Evolutionary conservation across 2,329 filamentous ascomycete species (phyloP), one percentile per base, ranked within the genome.

Genomic region (Volutella citrinella): DNA sequence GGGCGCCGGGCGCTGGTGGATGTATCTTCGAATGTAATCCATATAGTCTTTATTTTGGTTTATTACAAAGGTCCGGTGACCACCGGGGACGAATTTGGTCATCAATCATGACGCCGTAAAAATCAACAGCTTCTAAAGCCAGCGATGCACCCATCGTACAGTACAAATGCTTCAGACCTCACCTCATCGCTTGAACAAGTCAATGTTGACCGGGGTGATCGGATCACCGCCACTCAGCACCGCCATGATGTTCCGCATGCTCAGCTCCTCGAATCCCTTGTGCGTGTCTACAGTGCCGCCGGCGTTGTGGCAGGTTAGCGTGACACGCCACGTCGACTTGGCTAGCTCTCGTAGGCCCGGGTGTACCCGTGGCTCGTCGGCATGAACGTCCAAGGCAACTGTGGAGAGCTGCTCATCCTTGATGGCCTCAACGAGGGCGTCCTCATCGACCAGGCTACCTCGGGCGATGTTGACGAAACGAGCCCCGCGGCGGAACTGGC

Each of bases 251-350:
- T 85, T 86, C 49, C 76, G 65, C 71, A 86, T 83, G 20, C 74
- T 76, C 54, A 84, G 51, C 55, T 76, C 70, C 63, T 85, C 81
- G 45, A 84, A 83, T 5, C 76, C 78, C n/a, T 73, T 55, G 48
- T 80, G 78, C 41, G 80, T 80, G 55, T 83, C 78, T 11, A 83
- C 67, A 21, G 79, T 82, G 5, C 79, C 78, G 0, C 80, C 80
- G 2, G 80, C 81, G 45, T 82, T 82, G 53, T 84, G 82, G 32
- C 77, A 76, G n/a, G 81, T 77, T 34, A 84, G 54, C 61, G 80
- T 69, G 0, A 76, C 75, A 41, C 69, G 69, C 1, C 64, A 61
- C 27, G 20, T 22, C 20, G 51, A 36, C 7, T 52, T 50, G 0
- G 64, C 64, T 24, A 74, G 47, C 19, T 51, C 55, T 41, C 59